A percentile compares a stretch with the other conserved stretches of the same genome.
Conservation (phyloP, 495 filamentous ascomycete genomes). For the Articulospora tetracladia region DNA sequence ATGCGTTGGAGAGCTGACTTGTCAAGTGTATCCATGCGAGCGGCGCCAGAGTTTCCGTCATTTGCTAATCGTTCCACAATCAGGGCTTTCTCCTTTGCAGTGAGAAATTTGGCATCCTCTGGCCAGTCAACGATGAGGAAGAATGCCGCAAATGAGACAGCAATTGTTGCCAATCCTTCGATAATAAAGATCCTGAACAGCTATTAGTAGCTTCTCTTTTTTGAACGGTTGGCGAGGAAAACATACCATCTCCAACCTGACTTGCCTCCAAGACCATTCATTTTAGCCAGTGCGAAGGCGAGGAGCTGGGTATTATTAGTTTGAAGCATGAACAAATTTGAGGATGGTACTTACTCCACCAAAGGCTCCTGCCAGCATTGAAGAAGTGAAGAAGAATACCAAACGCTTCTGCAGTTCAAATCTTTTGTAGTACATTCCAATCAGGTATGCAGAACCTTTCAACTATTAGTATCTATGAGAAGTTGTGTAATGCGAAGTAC, state of each 20-base stretch:
- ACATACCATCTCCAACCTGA: slow-evolving; percentile 34
- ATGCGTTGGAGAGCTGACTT: not conserved
- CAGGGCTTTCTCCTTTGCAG: slow-evolving; percentile 54
- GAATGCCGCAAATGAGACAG: slow-evolving; percentile 28
- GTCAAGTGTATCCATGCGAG: not conserved
- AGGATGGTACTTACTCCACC: slow-evolving; percentile 38
- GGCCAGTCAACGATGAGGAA: slow-evolving; percentile 53
- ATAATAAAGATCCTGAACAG: slow-evolving; percentile 44
- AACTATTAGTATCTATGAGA: not conserved
- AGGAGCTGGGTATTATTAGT: slow-evolving; percentile 31
- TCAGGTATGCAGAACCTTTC: slow-evolving; percentile 35
- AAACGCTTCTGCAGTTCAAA: slow-evolving; percentile 54
- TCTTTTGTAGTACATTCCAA: slow-evolving; percentile 57
- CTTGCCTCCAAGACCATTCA: slow-evolving; percentile 48
- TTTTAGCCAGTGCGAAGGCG: slow-evolving; percentile 53
- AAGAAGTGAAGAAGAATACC: slow-evolving; percentile 50
- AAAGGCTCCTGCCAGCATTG: slow-evolving; percentile 54
- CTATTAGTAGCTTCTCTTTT: not conserved
- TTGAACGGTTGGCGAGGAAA: not conserved
- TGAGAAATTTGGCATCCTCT: slow-evolving; percentile 65
- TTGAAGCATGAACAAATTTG: not conserved
- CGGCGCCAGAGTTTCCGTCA: not conserved
- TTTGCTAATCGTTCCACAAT: not conserved
- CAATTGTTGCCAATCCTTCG: slow-evolving; percentile 50
- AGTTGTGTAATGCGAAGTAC: not conserved